A percentile compares a stretch with the other conserved stretches of the same genome.
Conservation (phyloP, 768 basidiomycete species). For the Suillus fuscotomentosus region DNA sequence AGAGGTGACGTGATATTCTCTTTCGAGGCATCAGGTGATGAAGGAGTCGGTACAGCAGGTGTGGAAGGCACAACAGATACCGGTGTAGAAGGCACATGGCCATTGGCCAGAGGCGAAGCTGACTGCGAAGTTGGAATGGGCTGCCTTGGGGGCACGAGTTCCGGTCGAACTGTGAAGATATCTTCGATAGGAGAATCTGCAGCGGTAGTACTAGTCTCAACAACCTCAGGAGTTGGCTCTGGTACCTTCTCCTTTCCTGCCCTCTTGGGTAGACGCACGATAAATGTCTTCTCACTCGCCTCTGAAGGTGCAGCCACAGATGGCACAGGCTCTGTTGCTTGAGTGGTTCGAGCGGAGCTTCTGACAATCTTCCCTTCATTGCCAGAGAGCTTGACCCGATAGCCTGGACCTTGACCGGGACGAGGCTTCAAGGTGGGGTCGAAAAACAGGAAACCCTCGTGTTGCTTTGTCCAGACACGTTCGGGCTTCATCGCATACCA, state of each 20-base stretch:
- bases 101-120: conserved; percentile 24
- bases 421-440: conserved; percentile 59
- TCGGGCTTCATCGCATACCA: conserved; percentile 82
- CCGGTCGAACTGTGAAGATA: conserved; percentile 56
- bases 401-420: conserved; percentile 50
- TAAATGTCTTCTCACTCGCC: conserved; percentile 43
- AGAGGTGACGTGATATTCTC: conserved; percentile 8
- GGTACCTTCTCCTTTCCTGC: conserved; percentile 35
- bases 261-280: conserved; percentile 55
- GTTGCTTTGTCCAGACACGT: conserved; percentile 80
- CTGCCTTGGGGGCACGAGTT: conserved; percentile 34
- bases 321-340: conserved; percentile 12
- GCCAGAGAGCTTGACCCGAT: conserved; percentile 67
- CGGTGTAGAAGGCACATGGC: neutral
- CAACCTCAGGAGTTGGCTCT: conserved; percentile 16
- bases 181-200: conserved; percentile 49
- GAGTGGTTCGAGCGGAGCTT: conserved; percentile 19
- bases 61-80: neutral
- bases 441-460: conserved; percentile 70
- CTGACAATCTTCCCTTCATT: conserved; percentile 42
- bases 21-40: conserved; percentile 10
- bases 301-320: conserved; percentile 33
- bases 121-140: conserved; percentile 22
- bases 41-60: conserved; percentile 12
- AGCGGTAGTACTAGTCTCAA: conserved; percentile 23